A percentile compares a stretch with the other conserved stretches of the same genome.
Conservation (phyloP, 2,329 filamentous ascomycete species). For the Pestalotiopsis sp. region DNA sequence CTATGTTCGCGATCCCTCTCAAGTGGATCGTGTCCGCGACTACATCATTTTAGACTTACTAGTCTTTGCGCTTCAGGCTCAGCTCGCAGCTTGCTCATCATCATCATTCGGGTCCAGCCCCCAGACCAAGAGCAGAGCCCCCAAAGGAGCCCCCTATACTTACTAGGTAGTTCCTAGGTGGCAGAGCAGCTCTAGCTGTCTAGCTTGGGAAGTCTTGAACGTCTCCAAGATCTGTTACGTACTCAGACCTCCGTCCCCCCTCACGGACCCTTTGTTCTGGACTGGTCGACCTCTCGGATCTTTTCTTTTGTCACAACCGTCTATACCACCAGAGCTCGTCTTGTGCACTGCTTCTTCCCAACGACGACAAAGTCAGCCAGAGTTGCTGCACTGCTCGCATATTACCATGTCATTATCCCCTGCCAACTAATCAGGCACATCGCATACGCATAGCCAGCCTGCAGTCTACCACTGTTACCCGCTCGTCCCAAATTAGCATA, state of each 20-base stretch:
- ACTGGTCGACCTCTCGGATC: background rate
- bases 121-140: background rate
- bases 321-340: background rate
- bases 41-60: background rate
- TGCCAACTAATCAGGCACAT: background rate
- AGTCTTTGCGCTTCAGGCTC: background rate
- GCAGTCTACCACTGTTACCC: background rate
- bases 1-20: background rate
- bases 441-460: background rate
- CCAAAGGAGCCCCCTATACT: background rate
- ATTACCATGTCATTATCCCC: background rate
- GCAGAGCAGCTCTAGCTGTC: background rate
- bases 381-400: background rate
- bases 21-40: background rate
- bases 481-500: constrained; percentile 3
- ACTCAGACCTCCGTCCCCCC: background rate
- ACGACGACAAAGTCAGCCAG: background rate
- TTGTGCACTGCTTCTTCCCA: background rate
- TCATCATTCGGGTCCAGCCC: background rate
- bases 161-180: background rate
- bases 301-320: background rate
- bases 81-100: background rate
- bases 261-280: constrained; percentile 3
- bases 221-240: background rate
- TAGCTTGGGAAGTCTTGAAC: constrained; percentile 4